Evolutionary conservation across 495 filamentous ascomycete species (phyloP), one percentile per base, ranked within the genome.

Genomic region (Staphylotrichum longicolle): DNA sequence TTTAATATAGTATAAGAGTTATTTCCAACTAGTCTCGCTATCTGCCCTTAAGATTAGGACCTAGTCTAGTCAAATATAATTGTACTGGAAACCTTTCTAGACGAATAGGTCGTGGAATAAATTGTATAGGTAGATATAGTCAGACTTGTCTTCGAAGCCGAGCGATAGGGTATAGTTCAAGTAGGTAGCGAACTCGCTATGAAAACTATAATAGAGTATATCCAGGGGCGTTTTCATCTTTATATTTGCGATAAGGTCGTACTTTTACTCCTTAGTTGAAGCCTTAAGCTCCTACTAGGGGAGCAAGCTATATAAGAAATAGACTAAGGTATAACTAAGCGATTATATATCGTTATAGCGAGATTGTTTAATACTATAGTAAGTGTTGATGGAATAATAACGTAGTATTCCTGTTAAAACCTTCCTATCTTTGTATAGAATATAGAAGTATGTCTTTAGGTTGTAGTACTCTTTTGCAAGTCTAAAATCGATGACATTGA

Each of bases 201-300:
- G 94, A 80, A 99, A 98, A 57, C 93, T 93, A 74, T 93, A 91
- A 86, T 95, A 99, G 33, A 99, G 91, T 44, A 98, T 93, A 72
- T 99, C 95, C 67, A 94, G 98, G 20, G 95, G 94, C 5, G 95
- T 99, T 8, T 93, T 99, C 95, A 99, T 98, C 89, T 99, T 99
- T 87, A 98, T 99, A 83, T 99, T 95, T 94, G 98, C 98, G 78
- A 99, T 99, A 54, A 94, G 88, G 78, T 99, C 94, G 72, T 99
- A 98, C 79, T 98, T 99, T 82, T 99, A 93, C 88, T 99, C 98
- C 86, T 99, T 98, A 56, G 94, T 99, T 67, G 94, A 94, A 82
- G 94, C 94, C 86, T 99, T 99, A 49, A 99, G 83, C 41, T 95
- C 94, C 80, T 99, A 95, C 94, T 95, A 99, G 62, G 94, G 94